phyloP scores from a whole-genome alignment of 768 basidiomycete species.

The Antrodiella citrinella region DNA sequence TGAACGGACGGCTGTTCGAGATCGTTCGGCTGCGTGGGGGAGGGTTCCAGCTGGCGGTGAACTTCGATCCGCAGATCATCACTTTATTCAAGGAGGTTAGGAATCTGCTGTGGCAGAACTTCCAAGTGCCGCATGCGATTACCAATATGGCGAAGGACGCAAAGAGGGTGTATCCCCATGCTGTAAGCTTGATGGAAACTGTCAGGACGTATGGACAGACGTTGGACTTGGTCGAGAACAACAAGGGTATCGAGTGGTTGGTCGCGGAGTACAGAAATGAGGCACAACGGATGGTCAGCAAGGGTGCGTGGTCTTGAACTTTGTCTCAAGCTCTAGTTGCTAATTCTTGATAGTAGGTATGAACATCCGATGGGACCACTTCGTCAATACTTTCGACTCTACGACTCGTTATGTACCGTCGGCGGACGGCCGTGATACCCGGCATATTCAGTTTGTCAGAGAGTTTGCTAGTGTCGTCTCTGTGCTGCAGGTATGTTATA shows the following conservation, averaged over 20 bases:
- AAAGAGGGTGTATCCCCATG: conserved; percentile 96
- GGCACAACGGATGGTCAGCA: conserved; percentile 85
- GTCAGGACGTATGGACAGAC: conserved; percentile 98
- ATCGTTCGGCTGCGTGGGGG: conserved; percentile 71
- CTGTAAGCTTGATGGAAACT: conserved; percentile 97
- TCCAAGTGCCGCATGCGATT: conserved; percentile 90
- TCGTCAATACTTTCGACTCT: conserved; percentile 90
- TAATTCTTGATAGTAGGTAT: conserved; percentile 50
- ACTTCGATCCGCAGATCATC: conserved; percentile 98
- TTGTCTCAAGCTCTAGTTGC: background rate
- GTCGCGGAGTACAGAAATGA: conserved; percentile 93
- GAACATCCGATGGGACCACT: conserved; percentile 94
- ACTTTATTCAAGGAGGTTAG: conserved; percentile 98
- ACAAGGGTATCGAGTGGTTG: conserved; percentile 89
- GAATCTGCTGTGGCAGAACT: conserved; percentile 91
- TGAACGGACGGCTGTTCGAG: conserved; percentile 89
- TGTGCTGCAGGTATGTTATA: conserved; percentile 63
- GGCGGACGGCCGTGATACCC: conserved; percentile 74
- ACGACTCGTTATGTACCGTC: conserved; percentile 57
- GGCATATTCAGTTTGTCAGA: conserved; percentile 89
- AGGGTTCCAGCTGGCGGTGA: conserved; percentile 83
- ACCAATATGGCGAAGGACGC: conserved; percentile 98
- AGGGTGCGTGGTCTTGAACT: conserved; percentile 44
- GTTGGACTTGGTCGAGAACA: conserved; percentile 80
- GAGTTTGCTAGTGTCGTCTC: conserved; percentile 94